Conservation (phyloP, 202 grass and related monocot genomes). For the Zoysia matrella region DNA sequence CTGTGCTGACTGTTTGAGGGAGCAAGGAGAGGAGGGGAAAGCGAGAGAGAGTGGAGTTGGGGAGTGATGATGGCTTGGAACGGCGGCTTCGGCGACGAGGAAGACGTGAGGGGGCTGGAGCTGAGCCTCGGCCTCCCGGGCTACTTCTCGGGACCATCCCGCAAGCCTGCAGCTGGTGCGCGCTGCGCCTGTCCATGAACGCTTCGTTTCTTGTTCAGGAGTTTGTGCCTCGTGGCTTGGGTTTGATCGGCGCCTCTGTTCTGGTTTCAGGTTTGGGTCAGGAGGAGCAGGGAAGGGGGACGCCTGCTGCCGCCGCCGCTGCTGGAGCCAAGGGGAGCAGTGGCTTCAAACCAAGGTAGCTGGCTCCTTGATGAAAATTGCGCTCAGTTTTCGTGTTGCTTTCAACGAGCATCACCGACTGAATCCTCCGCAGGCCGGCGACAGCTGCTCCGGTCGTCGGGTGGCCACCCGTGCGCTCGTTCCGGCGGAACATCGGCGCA, state of each 20-base stretch:
- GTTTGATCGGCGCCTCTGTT: not conserved
- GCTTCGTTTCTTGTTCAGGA: not conserved
- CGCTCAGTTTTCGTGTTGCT: not conserved
- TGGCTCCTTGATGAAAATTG: not conserved
- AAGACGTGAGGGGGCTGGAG: constrained; percentile 68
- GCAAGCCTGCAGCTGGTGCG: constrained; percentile 26
- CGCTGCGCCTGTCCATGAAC: not conserved
- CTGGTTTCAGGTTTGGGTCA: constrained; percentile 30
- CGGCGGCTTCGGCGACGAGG: constrained; percentile 35
- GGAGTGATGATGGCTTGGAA: constrained; percentile 53
- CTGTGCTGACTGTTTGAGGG: constrained; percentile 3
- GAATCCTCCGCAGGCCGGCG: constrained; percentile 43
- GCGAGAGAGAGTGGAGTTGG: not conserved
- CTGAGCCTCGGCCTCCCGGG: constrained; percentile 74
- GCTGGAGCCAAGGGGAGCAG: constrained; percentile 10
- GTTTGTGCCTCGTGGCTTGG: not conserved
- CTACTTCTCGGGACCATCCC: constrained; percentile 39
- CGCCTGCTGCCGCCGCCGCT: not conserved
- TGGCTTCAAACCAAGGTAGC: constrained; percentile 40
- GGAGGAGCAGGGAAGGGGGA: not conserved
- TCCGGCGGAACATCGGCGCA: constrained; percentile 72
- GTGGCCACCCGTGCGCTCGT: constrained; percentile 85
- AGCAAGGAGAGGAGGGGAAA: constrained; percentile 2
- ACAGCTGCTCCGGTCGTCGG: constrained; percentile 72
- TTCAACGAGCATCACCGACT: not conserved